phyloP scores from a whole-genome alignment of 768 basidiomycete genomes.

The Pisolithus marmoratus region DNA sequence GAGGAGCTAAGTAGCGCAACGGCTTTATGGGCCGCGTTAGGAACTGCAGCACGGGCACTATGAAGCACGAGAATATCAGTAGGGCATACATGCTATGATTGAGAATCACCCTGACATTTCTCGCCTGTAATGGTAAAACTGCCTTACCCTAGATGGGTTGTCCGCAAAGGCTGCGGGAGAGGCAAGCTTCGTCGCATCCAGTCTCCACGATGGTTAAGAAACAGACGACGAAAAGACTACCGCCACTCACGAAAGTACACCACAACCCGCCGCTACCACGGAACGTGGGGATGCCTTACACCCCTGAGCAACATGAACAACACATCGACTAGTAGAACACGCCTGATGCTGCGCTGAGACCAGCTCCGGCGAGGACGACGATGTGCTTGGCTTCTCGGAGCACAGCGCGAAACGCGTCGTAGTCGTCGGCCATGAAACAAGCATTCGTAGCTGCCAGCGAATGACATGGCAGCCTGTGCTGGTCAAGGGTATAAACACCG shows the following conservation, averaged over 20 bases:
- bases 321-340: conserved; percentile 1
- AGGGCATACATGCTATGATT: not conserved
- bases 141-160: conserved; percentile 51
- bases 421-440: not conserved
- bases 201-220: not conserved
- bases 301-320: not conserved
- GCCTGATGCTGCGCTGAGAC: conserved; percentile 64
- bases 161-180: conserved; percentile 46
- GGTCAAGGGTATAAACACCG: too few species aligned
- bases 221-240: not conserved
- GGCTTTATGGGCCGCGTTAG: not conserved
- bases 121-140: conserved; percentile 62
- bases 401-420: conserved; percentile 11
- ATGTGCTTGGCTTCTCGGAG: conserved; percentile 29
- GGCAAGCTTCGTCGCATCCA: conserved; percentile 35
- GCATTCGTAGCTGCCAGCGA: too few species aligned
- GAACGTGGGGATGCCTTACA: not conserved
- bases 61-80: not conserved
- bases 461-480: too few species aligned
- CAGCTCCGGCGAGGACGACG: conserved; percentile 48
- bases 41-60: not conserved
- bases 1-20: conserved; percentile 4
- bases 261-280: conserved; percentile 41
- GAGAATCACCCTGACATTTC: conserved; percentile 30
- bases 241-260: conserved; percentile 17